Conservation (phyloP, 2,329 filamentous ascomycete species). For the Alternaria brassicicola region DNA sequence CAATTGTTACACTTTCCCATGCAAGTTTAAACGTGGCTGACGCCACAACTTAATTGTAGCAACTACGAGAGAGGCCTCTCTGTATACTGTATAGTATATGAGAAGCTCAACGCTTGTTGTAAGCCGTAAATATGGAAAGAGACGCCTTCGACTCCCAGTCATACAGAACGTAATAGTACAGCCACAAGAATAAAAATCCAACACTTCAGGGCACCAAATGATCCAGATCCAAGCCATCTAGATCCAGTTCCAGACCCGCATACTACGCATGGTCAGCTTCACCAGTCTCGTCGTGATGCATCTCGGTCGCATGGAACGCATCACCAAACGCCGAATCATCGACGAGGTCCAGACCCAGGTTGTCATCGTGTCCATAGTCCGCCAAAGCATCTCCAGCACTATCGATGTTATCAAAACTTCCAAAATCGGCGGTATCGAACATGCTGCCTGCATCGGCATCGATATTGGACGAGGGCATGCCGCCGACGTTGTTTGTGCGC, state of each 20-base stretch:
- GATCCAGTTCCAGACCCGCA: background rate
- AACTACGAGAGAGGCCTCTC: background rate
- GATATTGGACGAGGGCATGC: slow-evolving; percentile 27
- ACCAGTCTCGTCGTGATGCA: slow-evolving; percentile 40
- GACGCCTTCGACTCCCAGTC: slow-evolving; percentile 2
- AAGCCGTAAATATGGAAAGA: background rate
- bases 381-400: slow-evolving; percentile 50
- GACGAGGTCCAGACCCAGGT: slow-evolving; percentile 46
- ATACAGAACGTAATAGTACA: slow-evolving; percentile 12
- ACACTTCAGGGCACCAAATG: background rate
- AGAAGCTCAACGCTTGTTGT: background rate
- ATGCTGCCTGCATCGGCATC: slow-evolving; percentile 44
- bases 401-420: slow-evolving; percentile 47
- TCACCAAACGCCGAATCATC: slow-evolving; percentile 50
- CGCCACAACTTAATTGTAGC: background rate
- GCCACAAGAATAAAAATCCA: background rate
- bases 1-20: background rate
- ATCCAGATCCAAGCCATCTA: background rate
- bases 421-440: slow-evolving; percentile 48
- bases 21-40: background rate
- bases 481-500: slow-evolving; percentile 21
- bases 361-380: slow-evolving; percentile 47
- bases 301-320: slow-evolving; percentile 49
- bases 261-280: slow-evolving; percentile 36
- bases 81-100: background rate